A percentile compares a stretch with the other conserved stretches of the same genome.
Conservation (phyloP, 106 monocot species). For the Amphibolis antarctica region DNA sequence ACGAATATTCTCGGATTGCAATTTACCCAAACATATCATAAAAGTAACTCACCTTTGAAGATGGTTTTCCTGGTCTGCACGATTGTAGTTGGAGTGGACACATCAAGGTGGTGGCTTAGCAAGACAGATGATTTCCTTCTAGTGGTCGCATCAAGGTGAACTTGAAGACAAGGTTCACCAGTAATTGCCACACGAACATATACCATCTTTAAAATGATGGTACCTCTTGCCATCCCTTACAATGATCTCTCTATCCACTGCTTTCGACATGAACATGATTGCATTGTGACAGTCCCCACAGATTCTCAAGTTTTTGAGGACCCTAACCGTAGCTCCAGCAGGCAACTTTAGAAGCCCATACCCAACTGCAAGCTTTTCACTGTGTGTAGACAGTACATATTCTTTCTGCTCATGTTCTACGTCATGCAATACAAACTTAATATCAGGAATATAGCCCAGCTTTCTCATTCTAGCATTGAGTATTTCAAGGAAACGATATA, state of each 20-base stretch:
- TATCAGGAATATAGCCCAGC: constrained; percentile 19
- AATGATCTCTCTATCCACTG: constrained; percentile 13
- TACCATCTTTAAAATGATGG: constrained; percentile 26
- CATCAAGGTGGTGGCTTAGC: no score
- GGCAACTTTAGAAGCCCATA: constrained; percentile 26
- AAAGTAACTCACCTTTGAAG: no score
- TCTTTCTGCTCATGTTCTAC: constrained; percentile 17
- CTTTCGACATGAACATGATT: constrained; percentile 22
- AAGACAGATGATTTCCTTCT: no score
- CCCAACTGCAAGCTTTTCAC: constrained; percentile 27
- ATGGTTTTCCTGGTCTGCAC: no score
- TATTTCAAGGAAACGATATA: constrained; percentile 13
- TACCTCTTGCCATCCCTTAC: constrained; percentile 24
- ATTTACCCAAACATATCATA: no score
- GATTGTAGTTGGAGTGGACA: no score
- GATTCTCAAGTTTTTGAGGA: constrained; percentile 26
- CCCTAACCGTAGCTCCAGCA: constrained; percentile 14
- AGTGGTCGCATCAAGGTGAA: no score
- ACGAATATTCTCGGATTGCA: no score
- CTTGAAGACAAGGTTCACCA: no score
- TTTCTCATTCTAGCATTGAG: constrained; percentile 28
- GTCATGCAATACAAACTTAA: constrained; percentile 21
- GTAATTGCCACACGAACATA: constrained; percentile 26
- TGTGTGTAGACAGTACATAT: constrained; percentile 14
- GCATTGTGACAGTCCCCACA: constrained; percentile 26